Base-by-base conservation (phyloP, 805 yeast genomes). In the Kodamaea laetipori region DNA sequence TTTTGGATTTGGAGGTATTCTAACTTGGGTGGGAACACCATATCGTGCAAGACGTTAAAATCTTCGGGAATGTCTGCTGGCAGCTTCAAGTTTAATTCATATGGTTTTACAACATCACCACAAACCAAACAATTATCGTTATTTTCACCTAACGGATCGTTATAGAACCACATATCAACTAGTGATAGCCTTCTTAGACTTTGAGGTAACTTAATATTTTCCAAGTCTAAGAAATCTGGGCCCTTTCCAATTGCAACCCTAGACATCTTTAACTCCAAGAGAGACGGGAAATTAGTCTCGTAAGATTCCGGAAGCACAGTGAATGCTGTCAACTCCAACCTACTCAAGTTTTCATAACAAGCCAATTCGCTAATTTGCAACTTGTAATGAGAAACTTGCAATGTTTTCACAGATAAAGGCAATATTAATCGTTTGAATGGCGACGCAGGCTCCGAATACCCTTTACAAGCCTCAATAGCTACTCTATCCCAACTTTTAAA, bases 401-500 rank as follows among this genome's bases (percentile, higher is more conserved):
- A 15, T 2, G 34, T 30, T 15, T 15, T 30, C 4, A 30, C 34
- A 30, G 34, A 30, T 2, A 19, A 15, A 15, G 34, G 19, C 3
- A 30, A 10, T 4, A 30, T 30, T 3, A 30, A 7, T 9, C 17
- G 13, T 15, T 30, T 30, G 34, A 30, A 30, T 13, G 34, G 19
- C 13, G 34, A 13, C n/a, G 34, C 34, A 30, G 34, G 34, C 17
- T 30, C 34, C 3, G 34, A 30, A 17, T 13, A 30, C 4, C 34
- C 34, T 30, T 19, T 30, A 10, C 34, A 30, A 11, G 34, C 34
- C 17, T 30, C 34, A 5, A 30, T 13, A 12, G 34, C 34, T 11
- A 30, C 15, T 9, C 34, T 30, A 10, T 30, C 34, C 34, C 34
- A 30, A 10, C 34, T 30, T 30, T 30, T 30, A 17, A 30, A 30